These are phyloP conservation scores for Tetrahymena thermophila DNA, from an alignment of 73 alveolate genomes.

Conservation along the genomic window DNA sequence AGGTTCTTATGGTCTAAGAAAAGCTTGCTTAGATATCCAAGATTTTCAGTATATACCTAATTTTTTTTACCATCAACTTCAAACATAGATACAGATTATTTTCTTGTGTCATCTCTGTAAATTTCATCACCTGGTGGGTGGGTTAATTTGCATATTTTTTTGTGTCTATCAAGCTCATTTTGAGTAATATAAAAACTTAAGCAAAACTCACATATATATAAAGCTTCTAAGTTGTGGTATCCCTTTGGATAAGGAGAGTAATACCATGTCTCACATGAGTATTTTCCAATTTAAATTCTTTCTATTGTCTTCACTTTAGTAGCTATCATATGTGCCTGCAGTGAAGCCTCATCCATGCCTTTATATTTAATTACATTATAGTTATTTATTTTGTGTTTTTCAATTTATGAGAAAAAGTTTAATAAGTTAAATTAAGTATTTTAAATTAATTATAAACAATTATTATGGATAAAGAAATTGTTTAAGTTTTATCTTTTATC, in stretches of 20 bases:
- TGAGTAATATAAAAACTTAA: constrained; percentile 33
- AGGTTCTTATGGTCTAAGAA: constrained; percentile 96
- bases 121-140: constrained; percentile 97
- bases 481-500: too few relatives aligned
- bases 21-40: constrained; percentile 88
- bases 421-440: too few relatives aligned
- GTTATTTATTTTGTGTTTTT: not conserved
- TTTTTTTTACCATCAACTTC: constrained; percentile 94
- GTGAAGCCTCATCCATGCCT: constrained; percentile 72
- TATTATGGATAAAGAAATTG: too few relatives aligned
- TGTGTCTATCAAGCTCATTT: constrained; percentile 66
- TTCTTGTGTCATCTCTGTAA: constrained; percentile 68
- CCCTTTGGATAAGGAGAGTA: constrained; percentile 93
- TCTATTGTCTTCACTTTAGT: constrained; percentile 82
- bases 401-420: too few relatives aligned
- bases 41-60: constrained; percentile 88
- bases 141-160: constrained; percentile 48
- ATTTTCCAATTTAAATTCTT: constrained; percentile 74
- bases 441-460: too few relatives aligned
- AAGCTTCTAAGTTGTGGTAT: constrained; percentile 72
- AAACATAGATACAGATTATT: constrained; percentile 81
- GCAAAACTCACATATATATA: constrained; percentile 86
- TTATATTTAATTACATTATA: not conserved
- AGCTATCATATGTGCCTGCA: constrained; percentile 75
- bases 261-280: constrained; percentile 88